phyloP scores from a whole-genome alignment of 371 early-diverging fungal species.

The Mucor sp. region DNA sequence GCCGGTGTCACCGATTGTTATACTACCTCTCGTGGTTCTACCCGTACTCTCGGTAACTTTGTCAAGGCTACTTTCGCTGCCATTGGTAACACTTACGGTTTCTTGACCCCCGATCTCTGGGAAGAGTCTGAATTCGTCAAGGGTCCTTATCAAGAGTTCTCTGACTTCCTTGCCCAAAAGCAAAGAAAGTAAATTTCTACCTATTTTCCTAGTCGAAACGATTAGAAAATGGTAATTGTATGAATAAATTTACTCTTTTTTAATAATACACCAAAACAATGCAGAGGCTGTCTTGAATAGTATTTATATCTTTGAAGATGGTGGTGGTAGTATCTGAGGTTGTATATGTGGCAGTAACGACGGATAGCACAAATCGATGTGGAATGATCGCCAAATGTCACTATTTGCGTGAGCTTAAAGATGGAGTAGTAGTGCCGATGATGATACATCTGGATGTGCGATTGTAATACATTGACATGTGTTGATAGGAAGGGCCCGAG shows the following conservation, averaged over 20 bases:
- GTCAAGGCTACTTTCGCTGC: constrained; percentile 99
- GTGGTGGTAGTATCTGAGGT: no score
- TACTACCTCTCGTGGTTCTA: constrained; percentile 94
- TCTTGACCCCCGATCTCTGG: constrained; percentile 98
- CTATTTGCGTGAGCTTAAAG: no score
- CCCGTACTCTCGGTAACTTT: constrained; percentile 96
- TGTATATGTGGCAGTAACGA: no score
- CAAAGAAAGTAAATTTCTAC: constrained; percentile 43
- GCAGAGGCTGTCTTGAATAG: not conserved
- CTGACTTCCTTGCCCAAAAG: constrained; percentile 84
- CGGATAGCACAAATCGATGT: no score
- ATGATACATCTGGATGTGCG: no score
- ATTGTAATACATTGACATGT: no score
- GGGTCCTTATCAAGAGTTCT: constrained; percentile 94
- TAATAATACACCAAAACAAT: not conserved
- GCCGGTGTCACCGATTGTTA: constrained; percentile 99
- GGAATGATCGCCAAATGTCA: no score
- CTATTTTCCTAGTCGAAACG: not conserved
- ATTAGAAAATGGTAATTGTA: not conserved
- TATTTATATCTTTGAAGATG: no score
- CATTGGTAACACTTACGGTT: constrained; percentile 97
- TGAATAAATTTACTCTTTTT: constrained; percentile 14
- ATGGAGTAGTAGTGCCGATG: no score
- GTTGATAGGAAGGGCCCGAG: no score
- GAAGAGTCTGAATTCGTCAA: constrained; percentile 84